Evolutionary conservation across 2,329 filamentous ascomycete species (phyloP), one percentile per base, ranked within the genome.

Genomic region (Hymenoscyphus repandus): DNA sequence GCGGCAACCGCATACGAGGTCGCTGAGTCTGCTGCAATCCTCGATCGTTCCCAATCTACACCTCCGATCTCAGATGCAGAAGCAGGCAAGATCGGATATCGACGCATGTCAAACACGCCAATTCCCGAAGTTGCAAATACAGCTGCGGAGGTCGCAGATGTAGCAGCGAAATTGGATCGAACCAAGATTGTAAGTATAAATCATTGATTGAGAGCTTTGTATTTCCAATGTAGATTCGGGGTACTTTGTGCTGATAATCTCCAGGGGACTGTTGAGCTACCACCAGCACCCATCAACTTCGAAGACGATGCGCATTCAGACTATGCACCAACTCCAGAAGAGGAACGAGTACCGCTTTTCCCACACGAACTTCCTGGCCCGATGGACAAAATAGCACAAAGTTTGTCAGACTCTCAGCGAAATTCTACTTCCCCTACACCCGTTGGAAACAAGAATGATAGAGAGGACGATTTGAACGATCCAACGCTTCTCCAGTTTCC

Each of bases 111-210:
- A 3, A 58, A 55, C 3, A 71, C 71, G 3, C 70, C 71, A 3
- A 70, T 72, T 42, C 62, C 67, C 22, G 63, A 75, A 51, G 70
- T 71, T 39, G 68, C 72, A 11, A 62, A 62, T 4, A 72, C 69
- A 5, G 72, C 73, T 5, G 71, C 70, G 2, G 74, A 77, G 56
- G 70, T 72, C 27, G 70, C 71, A 22, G 68, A 74, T 49, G 68
- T 67, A 27, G 72, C 74, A 10, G 62, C 69, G 48, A 60, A 58
- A 9, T 55, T 73, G 11, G 71, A 74, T 50, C 37, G 48, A 10
- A 54, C 62, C 17, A 51, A 49, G 6, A 20, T 39, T 40, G 53
- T 57, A 55, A 30, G 55, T 50, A 10, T 27, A n/a, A 15, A 15
- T 17, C 12, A 4, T 20, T 31, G 15, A 40, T 9, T 10, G 17